A percentile compares a stretch with the other conserved stretches of the same genome.
Evolutionary conservation across 1,284 basidiomycete genomes (phyloP).

Genomic region (Peniophora sp.): DNA sequence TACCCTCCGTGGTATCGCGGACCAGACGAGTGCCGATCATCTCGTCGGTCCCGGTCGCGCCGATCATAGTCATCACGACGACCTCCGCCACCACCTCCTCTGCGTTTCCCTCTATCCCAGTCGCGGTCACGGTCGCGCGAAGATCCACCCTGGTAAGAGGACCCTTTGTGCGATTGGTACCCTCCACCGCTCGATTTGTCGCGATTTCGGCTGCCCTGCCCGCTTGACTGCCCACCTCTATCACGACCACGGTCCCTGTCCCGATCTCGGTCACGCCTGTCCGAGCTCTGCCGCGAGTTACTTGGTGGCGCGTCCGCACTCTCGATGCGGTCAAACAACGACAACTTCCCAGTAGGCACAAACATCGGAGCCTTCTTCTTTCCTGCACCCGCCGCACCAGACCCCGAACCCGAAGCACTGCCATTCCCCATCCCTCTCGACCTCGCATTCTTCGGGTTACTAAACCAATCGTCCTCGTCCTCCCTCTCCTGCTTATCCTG

Average conservation of each 20-base stretch:
- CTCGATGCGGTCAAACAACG: neutral
- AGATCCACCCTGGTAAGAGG: neutral
- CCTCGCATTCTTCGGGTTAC: constrained; percentile 19
- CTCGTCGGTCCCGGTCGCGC: constrained; percentile 2
- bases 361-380: neutral
- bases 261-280: constrained; percentile 5
- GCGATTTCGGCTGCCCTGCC: constrained; percentile 4
- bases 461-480: constrained; percentile 59
- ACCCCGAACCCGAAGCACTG: neutral
- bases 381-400: neutral
- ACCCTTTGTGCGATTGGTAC: neutral
- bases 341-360: neutral
- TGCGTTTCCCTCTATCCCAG: neutral
- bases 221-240: constrained; percentile 5
- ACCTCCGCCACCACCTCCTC: constrained; percentile 4
- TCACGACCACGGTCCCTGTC: constrained; percentile 6
- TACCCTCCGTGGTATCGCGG: constrained; percentile 16
- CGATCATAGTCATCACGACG: neutral
- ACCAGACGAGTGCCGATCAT: constrained; percentile 11
- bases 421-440: constrained; percentile 12
- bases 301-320: constrained; percentile 1
- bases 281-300: constrained; percentile 5
- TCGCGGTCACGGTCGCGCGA: constrained; percentile 1
- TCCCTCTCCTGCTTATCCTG: constrained; percentile 41
- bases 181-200: neutral